phyloP scores from a whole-genome alignment of 2,329 filamentous ascomycete species.

The Fusarium albidum region DNA sequence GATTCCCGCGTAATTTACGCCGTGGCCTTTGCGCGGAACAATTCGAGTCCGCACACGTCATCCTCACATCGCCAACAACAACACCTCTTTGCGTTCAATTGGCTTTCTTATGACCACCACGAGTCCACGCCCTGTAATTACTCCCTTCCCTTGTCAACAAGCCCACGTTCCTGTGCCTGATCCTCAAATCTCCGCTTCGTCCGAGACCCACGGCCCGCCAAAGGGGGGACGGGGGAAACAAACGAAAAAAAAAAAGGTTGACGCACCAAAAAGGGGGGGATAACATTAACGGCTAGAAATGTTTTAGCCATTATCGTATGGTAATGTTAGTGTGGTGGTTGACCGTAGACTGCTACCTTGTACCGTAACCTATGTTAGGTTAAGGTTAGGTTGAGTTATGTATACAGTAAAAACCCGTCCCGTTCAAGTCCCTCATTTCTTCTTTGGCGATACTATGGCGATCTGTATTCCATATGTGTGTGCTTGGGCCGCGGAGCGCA shows the following conservation, averaged over 20 bases:
- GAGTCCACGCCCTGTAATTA: too few species aligned
- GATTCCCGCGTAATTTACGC: not conserved
- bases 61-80: not conserved
- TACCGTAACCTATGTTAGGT: too few species aligned
- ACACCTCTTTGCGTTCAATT: too few species aligned
- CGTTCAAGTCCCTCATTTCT: too few species aligned
- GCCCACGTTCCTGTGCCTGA: constrained; percentile 3
- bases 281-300: not conserved
- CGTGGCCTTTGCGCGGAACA: constrained; percentile 15
- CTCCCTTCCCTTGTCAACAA: not conserved
- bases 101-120: too few species aligned
- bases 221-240: too few species aligned
- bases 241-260: not conserved
- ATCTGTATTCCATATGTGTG: not conserved
- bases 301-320: constrained; percentile 18
- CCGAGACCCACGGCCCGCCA: constrained; percentile 4
- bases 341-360: constrained; percentile 1
- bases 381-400: too few species aligned
- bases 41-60: constrained; percentile 17
- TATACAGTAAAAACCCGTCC: too few species aligned
- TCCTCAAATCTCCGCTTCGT: constrained; percentile 28
- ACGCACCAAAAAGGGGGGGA: constrained; percentile 3
- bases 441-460: too few species aligned
- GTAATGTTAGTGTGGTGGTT: constrained; percentile 8
- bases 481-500: constrained; percentile 1